Evolutionary conservation across 2,329 filamentous ascomycete genomes (phyloP), one percentile per base, ranked within the genome.

Genomic region (Epichloe elymi): DNA sequence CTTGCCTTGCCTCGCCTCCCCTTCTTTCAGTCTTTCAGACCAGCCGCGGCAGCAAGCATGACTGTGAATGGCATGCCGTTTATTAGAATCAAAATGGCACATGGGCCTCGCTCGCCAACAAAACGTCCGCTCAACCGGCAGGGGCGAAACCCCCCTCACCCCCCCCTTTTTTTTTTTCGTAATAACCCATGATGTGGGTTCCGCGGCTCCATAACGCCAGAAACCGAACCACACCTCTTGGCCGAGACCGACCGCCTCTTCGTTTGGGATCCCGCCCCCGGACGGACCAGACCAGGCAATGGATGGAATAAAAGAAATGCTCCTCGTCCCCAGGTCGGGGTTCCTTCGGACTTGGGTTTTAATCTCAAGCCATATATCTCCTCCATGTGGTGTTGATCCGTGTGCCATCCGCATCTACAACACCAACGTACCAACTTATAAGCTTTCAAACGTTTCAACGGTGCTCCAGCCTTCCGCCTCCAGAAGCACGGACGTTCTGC

Each of bases 131-230:
- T 30, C 26, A 30, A 10, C 26, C 26, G 3, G 8, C 26, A 30
- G 3, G 36, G 26, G 36, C 3, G 36, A 30, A 10, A 10, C 43
- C 10, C 43, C 19, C 5, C 8, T n/a, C n/a, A 19, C 19, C 20
- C 4, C 4, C 20, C 20, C 12, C 10, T 6, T 8, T 10, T 15
- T 19, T 39, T 41, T 30, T 26, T 37, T 23, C 10, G 39, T 53
- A 52, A 42, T 46, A 57, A 54, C 53, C 51, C 53, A 56, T 44
- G 35, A 51, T 46, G 51, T 53, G 51, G 51, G 48, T 26, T 48
- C 40, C 48, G 39, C 14, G 48, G 39, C 51, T 53, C 51, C 48
- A 51, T 51, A 43, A 53, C 26, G 48, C 48, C 20, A 48, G 39
- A 45, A 45, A 14, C 44, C 35, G 46, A 41, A 50, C 51, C 36